Evolutionary conservation across 1,284 basidiomycete genomes (phyloP).

Genomic region (Grifola frondosa): DNA sequence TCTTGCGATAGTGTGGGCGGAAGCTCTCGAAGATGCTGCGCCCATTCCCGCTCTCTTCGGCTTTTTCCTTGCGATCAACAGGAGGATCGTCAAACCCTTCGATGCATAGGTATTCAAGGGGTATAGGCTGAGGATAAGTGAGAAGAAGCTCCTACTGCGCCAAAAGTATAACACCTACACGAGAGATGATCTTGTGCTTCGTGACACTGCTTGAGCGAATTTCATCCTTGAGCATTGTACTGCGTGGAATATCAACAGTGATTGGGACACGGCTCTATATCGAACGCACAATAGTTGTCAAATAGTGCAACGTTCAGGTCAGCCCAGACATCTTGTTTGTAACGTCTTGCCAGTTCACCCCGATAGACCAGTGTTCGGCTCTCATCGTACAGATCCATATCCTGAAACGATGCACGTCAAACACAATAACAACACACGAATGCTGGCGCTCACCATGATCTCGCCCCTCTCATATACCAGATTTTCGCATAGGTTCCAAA

Average conservation of each 20-base stretch:
- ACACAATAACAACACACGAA: constrained; percentile 3
- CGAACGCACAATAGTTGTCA: constrained; percentile 70
- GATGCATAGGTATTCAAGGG: constrained; percentile 71
- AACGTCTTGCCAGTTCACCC: constrained; percentile 54
- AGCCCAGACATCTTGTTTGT: constrained; percentile 62
- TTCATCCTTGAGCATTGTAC: not conserved
- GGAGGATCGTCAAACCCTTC: constrained; percentile 57
- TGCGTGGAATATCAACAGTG: too few species aligned
- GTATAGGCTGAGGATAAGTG: constrained; percentile 56
- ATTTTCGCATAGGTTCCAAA: constrained; percentile 75
- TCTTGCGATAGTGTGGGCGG: constrained; percentile 45
- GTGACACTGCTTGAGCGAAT: constrained; percentile 43
- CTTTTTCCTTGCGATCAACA: constrained; percentile 60
- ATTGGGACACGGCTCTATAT: too few species aligned
- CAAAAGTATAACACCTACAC: constrained; percentile 43
- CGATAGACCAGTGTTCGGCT: constrained; percentile 68
- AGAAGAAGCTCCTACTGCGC: not conserved
- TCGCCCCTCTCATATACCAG: constrained; percentile 73
- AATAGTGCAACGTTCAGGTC: constrained; percentile 69
- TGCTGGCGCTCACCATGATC: constrained; percentile 57
- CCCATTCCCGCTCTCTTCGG: constrained; percentile 47
- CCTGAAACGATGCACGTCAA: constrained; percentile 41
- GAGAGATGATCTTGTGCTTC: constrained; percentile 57
- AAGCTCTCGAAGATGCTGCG: constrained; percentile 60
- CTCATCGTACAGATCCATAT: constrained; percentile 76